Percentiles rank a stretch among this genome's conserved stretches.
phyloP scores from a whole-genome alignment of 2,329 filamentous ascomycete species.

The Ceratocystis ficicola region DNA sequence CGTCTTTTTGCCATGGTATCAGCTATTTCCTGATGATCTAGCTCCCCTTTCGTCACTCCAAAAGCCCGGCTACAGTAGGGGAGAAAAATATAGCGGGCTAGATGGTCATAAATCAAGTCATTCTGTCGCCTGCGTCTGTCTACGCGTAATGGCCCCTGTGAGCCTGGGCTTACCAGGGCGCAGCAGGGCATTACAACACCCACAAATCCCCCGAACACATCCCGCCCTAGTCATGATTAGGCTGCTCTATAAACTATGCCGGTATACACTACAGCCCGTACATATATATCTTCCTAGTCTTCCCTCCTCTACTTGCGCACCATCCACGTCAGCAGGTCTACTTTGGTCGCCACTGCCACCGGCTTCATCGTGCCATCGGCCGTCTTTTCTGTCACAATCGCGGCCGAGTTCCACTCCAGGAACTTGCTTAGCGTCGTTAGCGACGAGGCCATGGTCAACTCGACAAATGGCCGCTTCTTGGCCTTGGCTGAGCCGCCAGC shows the following conservation, averaged over 20 bases:
- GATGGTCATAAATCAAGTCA: no score
- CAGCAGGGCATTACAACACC: no score
- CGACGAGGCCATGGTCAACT: conserved; percentile 85
- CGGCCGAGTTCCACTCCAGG: conserved; percentile 96
- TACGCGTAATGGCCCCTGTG: no score
- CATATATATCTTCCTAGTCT: neutral
- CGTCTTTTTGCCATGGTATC: no score
- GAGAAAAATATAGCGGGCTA: no score
- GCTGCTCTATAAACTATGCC: neutral
- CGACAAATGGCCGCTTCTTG: conserved; percentile 63
- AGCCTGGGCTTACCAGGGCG: no score
- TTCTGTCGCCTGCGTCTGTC: no score
- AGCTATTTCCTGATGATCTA: no score
- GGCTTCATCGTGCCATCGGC: conserved; percentile 52
- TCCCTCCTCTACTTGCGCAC: conserved; percentile 41
- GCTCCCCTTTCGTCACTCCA: no score
- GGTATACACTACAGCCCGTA: neutral
- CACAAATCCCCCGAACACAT: no score
- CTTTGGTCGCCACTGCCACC: conserved; percentile 86
- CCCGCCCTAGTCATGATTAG: no score
- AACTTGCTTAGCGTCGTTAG: conserved; percentile 77
- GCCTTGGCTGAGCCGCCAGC: conserved; percentile 30
- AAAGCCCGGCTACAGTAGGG: no score
- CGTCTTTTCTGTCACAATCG: conserved; percentile 73
- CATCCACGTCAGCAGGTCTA: conserved; percentile 87